These are phyloP conservation scores for Dionaea muscipula DNA, from an alignment of 179 eudicot species.

Conservation along the genomic window DNA sequence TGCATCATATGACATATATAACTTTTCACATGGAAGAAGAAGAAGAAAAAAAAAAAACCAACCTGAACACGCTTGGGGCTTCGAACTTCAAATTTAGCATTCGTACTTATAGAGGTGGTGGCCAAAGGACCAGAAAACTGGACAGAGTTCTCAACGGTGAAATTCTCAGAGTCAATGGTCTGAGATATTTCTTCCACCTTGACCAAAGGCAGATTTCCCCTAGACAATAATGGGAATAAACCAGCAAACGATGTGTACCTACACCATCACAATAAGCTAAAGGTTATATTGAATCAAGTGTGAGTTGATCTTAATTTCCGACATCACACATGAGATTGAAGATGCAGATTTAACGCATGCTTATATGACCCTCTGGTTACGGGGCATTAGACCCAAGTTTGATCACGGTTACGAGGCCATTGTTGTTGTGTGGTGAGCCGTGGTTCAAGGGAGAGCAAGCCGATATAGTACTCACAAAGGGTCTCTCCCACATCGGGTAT, in stretches of 20 bases:
- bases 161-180: constrained; percentile 59
- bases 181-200: constrained; percentile 87
- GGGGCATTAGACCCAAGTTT: too few species aligned
- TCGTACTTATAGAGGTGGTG: constrained; percentile 67
- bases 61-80: constrained; percentile 97
- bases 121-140: constrained; percentile 66
- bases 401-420: too few species aligned
- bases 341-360: too few species aligned
- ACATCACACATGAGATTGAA: too few species aligned
- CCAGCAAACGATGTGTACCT: constrained; percentile 76
- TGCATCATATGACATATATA: not conserved
- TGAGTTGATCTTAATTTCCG: too few species aligned
- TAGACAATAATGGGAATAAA: constrained; percentile 54
- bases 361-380: too few species aligned
- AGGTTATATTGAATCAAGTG: too few species aligned
- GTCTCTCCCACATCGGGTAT: too few species aligned
- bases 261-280: constrained; percentile 14
- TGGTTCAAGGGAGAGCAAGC: too few species aligned
- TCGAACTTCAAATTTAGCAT: constrained; percentile 84
- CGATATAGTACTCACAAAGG: too few species aligned
- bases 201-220: constrained; percentile 39
- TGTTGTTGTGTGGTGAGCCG: too few species aligned
- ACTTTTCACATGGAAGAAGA: not conserved
- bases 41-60: constrained; percentile 4
- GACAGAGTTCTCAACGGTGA: constrained; percentile 76